phyloP scores from a whole-genome alignment of 208 protist species.

The Acanthamoeba sp. region DNA sequence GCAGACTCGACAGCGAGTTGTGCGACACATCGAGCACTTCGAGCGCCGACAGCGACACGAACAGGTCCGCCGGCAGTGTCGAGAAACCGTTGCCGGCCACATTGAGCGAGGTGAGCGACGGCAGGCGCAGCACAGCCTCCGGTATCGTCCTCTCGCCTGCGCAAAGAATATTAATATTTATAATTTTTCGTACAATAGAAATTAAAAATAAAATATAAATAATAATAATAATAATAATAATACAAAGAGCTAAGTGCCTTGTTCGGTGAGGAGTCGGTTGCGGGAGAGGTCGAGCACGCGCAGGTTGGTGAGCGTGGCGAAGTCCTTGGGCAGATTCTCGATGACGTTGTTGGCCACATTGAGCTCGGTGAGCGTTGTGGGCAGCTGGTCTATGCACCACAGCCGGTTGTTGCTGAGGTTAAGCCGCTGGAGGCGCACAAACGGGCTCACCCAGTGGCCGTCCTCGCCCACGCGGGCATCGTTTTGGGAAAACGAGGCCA shows the following conservation, averaged over 20 bases:
- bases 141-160: not conserved
- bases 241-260: not conserved
- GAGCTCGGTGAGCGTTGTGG: not conserved
- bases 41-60: not conserved
- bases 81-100: not conserved
- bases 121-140: not conserved
- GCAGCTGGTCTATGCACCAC: not conserved
- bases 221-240: no score
- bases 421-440: not conserved
- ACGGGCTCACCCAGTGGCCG: not conserved
- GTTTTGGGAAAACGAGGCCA: not conserved
- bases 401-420: not conserved
- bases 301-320: not conserved
- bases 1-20: conserved; percentile 15
- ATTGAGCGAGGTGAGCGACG: not conserved
- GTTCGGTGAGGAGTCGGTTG: not conserved
- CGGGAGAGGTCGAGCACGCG: not conserved
- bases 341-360: conserved; percentile 6
- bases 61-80: not conserved
- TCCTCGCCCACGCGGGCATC: not conserved
- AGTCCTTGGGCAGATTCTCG: not conserved
- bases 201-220: no score
- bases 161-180: no score
- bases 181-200: no score
- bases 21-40: conserved; percentile 5